Base-by-base conservation (phyloP, 805 yeast genomes). In the Danielia oregonensis region DNA sequence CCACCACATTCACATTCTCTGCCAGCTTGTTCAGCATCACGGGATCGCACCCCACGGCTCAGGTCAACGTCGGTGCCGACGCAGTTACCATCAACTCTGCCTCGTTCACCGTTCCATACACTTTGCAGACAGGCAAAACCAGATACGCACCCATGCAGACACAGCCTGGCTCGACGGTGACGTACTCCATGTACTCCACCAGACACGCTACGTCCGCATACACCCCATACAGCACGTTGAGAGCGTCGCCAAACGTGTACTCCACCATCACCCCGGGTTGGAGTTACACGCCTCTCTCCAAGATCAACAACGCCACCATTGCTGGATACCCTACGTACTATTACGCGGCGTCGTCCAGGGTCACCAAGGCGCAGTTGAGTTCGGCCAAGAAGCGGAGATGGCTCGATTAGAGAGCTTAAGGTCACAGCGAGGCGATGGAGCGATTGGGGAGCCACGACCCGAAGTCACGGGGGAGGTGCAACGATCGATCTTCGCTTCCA, bases 71-170 rank as follows among this genome's bases (percentile, higher is more conserved):
- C 17, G 42, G 51, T 9, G 51, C 39, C 3, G 55, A 43, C 5
- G 47, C 55, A 2, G 44, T 45, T 6, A 10, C 59, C 9, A 27
- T 58, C 26, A 44, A 61, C 47, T 51, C 68, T 1, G 59, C 55
- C 9, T 79, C 87, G 2, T 82, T 82, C 56, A 54, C 80, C 3
- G 63, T 88, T 5, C 73, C 94, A 2, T 91, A 89, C 62, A 74
- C 86, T 3, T 43, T 49, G 48, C 97, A 91, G 63, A 82, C 93
- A 0, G 96, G 96, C 19, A 59, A 48, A 14, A 76, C 85, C 7
- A 74, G 89, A 49, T 86, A 63, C 58, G 97, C 97, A 1, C 96
- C 97, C 34, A 86, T 88, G 96, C 97, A 89, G 63, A 56, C 69
- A 39, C 96, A 87, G 61, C 97, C 98, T 5, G 85, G 82, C 3